phyloP scores from a whole-genome alignment of 495 filamentous ascomycete genomes.

The Acidiella bohemica region DNA sequence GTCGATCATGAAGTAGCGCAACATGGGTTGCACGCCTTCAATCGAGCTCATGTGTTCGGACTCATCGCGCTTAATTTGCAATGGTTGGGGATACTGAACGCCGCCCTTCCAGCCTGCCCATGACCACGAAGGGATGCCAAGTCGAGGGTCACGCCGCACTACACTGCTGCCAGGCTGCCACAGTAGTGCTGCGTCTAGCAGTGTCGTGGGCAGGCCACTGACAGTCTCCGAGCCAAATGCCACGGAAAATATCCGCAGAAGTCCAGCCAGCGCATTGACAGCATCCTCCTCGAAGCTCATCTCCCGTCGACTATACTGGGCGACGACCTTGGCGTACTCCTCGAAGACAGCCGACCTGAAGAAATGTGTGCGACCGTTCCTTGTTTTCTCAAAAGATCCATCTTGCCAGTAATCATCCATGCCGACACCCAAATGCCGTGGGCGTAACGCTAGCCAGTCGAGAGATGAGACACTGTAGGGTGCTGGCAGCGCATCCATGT shows the following conservation, averaged over 20 bases:
- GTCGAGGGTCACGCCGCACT: not conserved
- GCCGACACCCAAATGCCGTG: slow-evolving; percentile 1
- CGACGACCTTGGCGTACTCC: not conserved
- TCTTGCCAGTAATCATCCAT: not conserved
- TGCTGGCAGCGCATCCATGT: not conserved
- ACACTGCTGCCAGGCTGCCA: not conserved
- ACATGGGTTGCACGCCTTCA: slow-evolving; percentile 3
- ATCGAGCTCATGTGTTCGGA: not conserved
- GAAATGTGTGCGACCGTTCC: slow-evolving; percentile 1
- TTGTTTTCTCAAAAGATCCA: not conserved
- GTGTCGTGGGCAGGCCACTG: not conserved
- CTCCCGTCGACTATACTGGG: not conserved
- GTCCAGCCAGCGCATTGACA: slow-evolving; percentile 2
- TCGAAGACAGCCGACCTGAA: not conserved
- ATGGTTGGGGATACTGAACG: not conserved
- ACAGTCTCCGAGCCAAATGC: not conserved
- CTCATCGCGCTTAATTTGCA: not conserved
- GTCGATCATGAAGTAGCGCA: slow-evolving; percentile 1
- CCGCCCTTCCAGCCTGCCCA: slow-evolving; percentile 1
- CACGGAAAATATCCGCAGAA: not conserved
- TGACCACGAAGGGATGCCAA: slow-evolving; percentile 1
- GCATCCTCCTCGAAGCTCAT: slow-evolving; percentile 1
- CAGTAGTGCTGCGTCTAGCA: not conserved
- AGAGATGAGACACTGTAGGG: not conserved
- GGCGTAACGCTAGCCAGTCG: not conserved